Evolutionary conservation across 352 stramenopile genomes (phyloP).

Genomic region (Paralagenidium karlingii): DNA sequence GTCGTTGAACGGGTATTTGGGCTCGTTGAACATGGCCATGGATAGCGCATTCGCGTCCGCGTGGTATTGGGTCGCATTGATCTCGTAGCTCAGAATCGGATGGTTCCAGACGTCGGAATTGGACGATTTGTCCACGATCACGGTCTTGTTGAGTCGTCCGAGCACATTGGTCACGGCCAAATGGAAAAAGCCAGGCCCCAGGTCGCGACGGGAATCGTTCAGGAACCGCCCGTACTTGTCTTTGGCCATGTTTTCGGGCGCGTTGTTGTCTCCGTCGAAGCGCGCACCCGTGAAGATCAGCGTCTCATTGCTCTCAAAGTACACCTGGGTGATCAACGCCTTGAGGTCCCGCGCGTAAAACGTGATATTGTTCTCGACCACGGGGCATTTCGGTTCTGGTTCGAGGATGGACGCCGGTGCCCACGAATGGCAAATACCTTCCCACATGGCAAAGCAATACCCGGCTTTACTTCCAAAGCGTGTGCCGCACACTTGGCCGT

Average conservation of each 20-base stretch:
- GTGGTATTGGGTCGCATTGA: constrained; percentile 31
- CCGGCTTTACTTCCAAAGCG: too few species aligned
- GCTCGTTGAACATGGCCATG: constrained; percentile 33
- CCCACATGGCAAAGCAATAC: constrained; percentile 10
- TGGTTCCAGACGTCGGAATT: too few species aligned
- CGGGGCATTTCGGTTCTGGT: background rate
- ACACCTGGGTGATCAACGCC: too few species aligned
- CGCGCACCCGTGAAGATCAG: constrained; percentile 7
- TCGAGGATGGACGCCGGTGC: constrained; percentile 8
- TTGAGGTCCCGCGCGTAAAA: constrained; percentile 16
- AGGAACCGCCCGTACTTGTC: constrained; percentile 5
- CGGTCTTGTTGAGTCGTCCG: constrained; percentile 4
- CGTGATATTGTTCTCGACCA: background rate
- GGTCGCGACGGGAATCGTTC: constrained; percentile 2
- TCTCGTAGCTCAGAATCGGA: constrained; percentile 31
- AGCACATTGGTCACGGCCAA: constrained; percentile 1
- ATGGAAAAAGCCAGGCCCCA: constrained; percentile 2
- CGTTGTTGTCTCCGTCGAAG: constrained; percentile 5
- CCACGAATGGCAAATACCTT: constrained; percentile 17
- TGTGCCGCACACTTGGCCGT: too few species aligned
- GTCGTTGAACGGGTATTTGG: constrained; percentile 10
- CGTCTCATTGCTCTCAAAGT: too few species aligned
- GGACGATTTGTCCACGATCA: constrained; percentile 6
- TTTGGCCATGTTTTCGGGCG: constrained; percentile 1
- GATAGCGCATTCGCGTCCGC: constrained; percentile 11